Conservation (phyloP, 164 flowering plant genomes). For the Cinnamomum chago region DNA sequence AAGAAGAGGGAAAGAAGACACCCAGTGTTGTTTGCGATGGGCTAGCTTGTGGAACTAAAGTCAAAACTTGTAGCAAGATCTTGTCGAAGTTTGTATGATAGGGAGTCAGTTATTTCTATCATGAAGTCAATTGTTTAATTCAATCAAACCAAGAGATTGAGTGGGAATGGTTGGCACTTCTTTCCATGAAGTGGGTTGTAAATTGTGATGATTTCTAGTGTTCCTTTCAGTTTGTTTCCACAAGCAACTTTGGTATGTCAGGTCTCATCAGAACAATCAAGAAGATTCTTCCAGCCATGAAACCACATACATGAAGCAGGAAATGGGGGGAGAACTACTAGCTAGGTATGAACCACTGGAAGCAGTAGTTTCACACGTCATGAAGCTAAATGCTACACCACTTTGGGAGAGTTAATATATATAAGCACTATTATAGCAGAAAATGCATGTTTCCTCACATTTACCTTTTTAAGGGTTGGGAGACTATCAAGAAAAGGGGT, state of each 20-base stretch:
- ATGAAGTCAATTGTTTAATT: conserved; percentile 6
- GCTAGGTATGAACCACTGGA: conserved; percentile 13
- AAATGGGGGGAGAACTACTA: conserved; percentile 6
- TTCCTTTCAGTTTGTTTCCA: conserved; percentile 9
- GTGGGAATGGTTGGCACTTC: conserved; percentile 1
- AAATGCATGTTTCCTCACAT: not conserved
- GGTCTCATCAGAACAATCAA: conserved; percentile 23
- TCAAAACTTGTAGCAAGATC: conserved; percentile 5
- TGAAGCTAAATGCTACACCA: conserved; percentile 9
- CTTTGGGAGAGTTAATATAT: conserved; percentile 1
- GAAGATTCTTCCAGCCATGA: conserved; percentile 32
- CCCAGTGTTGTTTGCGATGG: conserved; percentile 7
- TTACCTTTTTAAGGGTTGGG: not conserved
- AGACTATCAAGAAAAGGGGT: not conserved
- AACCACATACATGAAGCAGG: conserved; percentile 8
- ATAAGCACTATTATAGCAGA: not conserved
- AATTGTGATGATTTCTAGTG: not conserved
- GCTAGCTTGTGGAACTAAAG: conserved; percentile 8
- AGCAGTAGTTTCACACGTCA: conserved; percentile 6
- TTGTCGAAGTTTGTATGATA: conserved; percentile 12
- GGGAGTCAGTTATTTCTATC: conserved; percentile 7
- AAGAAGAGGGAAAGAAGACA: not conserved
- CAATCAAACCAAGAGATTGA: not conserved
- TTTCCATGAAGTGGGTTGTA: conserved; percentile 8
- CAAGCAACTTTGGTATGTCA: conserved; percentile 12